A percentile compares a stretch with the other conserved stretches of the same genome.
Conservation (phyloP, 75 land plant genomes). For the Pseudotsuga menziesii region DNA sequence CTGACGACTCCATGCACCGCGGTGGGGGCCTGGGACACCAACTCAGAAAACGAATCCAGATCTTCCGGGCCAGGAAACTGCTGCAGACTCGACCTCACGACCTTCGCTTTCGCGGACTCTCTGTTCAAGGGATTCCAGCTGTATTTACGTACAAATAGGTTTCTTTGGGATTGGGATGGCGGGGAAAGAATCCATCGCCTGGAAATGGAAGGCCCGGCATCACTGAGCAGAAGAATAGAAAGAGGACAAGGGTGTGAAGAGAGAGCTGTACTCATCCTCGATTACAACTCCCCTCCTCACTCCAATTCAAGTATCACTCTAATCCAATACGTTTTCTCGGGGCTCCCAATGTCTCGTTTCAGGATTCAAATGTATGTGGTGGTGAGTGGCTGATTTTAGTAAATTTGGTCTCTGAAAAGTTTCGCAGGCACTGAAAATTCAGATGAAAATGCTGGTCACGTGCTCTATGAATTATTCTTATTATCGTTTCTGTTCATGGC, state of each 20-base stretch:
- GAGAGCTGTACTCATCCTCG: not conserved
- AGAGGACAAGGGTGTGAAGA: too few species aligned
- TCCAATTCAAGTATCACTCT: too few species aligned
- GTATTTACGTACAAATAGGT: not conserved
- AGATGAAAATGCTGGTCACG: too few species aligned
- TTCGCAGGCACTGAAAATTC: too few species aligned
- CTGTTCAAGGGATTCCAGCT: not conserved
- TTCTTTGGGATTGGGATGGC: not conserved
- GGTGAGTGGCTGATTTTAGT: too few species aligned
- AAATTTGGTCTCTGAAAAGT: too few species aligned
- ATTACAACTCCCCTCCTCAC: constrained; percentile 2
- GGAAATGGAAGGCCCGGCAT: not conserved
- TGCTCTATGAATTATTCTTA: too few species aligned
- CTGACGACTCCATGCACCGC: constrained; percentile 34
- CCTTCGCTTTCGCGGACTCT: not conserved
- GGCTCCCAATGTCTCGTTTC: too few species aligned
- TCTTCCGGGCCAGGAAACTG: not conserved
- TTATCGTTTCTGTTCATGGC: too few species aligned
- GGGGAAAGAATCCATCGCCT: not conserved
- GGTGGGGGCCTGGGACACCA: not conserved
- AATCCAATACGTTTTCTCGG: too few species aligned
- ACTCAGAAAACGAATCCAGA: not conserved
- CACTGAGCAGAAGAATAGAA: too few species aligned
- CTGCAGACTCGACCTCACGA: constrained; percentile 10
- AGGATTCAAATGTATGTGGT: too few species aligned